Evolutionary conservation across 2,329 filamentous ascomycete species (phyloP).

Genomic region (Botrytis pseudocinerea): DNA sequence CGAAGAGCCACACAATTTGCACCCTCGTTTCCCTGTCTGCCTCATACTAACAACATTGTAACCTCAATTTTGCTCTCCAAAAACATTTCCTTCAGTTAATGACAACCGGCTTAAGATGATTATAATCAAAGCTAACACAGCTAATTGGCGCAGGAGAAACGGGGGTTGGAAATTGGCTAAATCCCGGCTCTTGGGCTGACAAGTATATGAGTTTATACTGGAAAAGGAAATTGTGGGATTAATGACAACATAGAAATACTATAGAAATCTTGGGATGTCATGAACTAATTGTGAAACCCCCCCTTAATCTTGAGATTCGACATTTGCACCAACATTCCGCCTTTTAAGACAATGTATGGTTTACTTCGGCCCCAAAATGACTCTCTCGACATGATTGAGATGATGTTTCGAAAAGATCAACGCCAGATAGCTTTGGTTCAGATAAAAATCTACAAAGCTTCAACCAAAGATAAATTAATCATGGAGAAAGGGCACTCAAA

Average conservation of each 20-base stretch:
- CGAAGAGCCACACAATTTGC: neutral
- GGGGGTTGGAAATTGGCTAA: neutral
- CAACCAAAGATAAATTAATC: neutral
- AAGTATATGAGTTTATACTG: neutral
- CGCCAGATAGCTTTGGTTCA: neutral
- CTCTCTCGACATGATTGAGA: too few relatives aligned
- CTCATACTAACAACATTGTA: neutral
- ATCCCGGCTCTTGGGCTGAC: neutral
- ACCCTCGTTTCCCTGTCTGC: neutral
- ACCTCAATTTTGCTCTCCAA: neutral
- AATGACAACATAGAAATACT: neutral
- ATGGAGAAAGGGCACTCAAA: neutral
- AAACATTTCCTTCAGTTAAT: neutral
- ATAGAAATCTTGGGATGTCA: neutral
- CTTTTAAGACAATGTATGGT: neutral
- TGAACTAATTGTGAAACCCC: neutral
- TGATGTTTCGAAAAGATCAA: neutral
- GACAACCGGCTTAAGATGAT: neutral
- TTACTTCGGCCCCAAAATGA: too few relatives aligned
- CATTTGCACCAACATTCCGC: neutral
- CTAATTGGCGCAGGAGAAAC: neutral
- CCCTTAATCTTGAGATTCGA: neutral
- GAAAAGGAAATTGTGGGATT: neutral
- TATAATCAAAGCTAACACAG: neutral
- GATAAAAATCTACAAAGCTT: neutral